phyloP scores from a whole-genome alignment of 2,329 filamentous ascomycete genomes.

The Talaromyces rugulosus region DNA sequence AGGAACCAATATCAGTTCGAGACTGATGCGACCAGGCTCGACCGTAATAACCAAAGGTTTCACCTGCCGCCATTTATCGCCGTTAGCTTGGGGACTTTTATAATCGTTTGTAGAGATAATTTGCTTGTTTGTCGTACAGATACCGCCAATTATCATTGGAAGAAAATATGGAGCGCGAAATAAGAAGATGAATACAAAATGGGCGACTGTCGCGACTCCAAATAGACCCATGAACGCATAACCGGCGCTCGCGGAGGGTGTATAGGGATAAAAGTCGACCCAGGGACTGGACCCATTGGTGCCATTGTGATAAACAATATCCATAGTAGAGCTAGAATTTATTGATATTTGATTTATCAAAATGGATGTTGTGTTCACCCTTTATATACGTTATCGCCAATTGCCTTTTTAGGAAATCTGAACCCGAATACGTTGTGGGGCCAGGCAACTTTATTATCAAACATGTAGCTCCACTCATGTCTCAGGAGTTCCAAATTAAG shows the following conservation, averaged over 20 bases:
- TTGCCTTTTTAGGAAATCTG: neutral
- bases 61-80: slow-evolving; percentile 18
- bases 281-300: slow-evolving; percentile 26
- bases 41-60: slow-evolving; percentile 34
- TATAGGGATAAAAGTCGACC: slow-evolving; percentile 36
- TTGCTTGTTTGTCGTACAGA: slow-evolving; percentile 24
- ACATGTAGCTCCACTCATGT: neutral
- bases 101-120: too few relatives aligned
- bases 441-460: neutral
- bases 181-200: slow-evolving; percentile 28
- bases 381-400: neutral
- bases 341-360: neutral
- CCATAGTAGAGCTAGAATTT: slow-evolving; percentile 17
- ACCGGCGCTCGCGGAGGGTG: slow-evolving; percentile 29
- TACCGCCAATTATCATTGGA: slow-evolving; percentile 32
- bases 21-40: slow-evolving; percentile 30
- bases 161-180: slow-evolving; percentile 34
- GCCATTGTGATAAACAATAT: slow-evolving; percentile 28
- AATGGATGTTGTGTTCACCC: neutral
- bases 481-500: neutral
- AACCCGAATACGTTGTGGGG: neutral
- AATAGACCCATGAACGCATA: slow-evolving; percentile 35
- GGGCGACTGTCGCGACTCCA: slow-evolving; percentile 24
- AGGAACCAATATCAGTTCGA: slow-evolving; percentile 23
- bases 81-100: neutral